Conservation (phyloP, 768 basidiomycete species). For the Mycena epipterygia region DNA sequence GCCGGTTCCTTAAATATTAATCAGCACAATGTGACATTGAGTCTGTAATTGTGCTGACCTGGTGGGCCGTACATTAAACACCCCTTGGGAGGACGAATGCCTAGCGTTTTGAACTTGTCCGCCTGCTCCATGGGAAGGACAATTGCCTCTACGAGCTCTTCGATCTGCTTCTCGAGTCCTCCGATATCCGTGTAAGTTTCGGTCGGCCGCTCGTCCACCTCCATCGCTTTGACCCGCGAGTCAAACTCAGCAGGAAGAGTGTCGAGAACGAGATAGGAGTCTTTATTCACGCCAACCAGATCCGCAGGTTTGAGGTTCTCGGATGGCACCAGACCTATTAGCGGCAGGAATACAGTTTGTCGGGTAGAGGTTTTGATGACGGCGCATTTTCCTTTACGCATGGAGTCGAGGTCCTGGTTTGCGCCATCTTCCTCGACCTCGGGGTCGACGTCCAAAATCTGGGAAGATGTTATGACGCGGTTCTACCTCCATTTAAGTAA, state of each 20-base stretch:
- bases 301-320: slow-evolving; percentile 92
- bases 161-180: slow-evolving; percentile 99
- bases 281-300: slow-evolving; percentile 99
- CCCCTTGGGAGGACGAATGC: slow-evolving; percentile 97
- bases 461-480: slow-evolving; percentile 18
- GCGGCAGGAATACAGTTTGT: slow-evolving; percentile 97
- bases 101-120: slow-evolving; percentile 98
- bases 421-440: slow-evolving; percentile 96
- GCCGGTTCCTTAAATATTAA: slow-evolving; percentile 76
- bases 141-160: slow-evolving; percentile 97
- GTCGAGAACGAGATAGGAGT: slow-evolving; percentile 97
- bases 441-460: slow-evolving; percentile 96
- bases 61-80: slow-evolving; percentile 99
- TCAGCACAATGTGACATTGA: slow-evolving; percentile 15
- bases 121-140: slow-evolving; percentile 99
- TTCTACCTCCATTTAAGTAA: slow-evolving; percentile 1
- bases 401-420: slow-evolving; percentile 95
- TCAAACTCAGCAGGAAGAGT: slow-evolving; percentile 97
- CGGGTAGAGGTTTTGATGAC: slow-evolving; percentile 99
- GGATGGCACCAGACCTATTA: slow-evolving; percentile 96
- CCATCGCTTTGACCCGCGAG: slow-evolving; percentile 99
- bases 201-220: slow-evolving; percentile 97
- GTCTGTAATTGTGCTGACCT: slow-evolving; percentile 61
- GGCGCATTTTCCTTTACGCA: slow-evolving; percentile 97
- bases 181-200: slow-evolving; percentile 98